phyloP scores from a whole-genome alignment of 192 early-diverging fungal genomes.

The Coemansia sp. region DNA sequence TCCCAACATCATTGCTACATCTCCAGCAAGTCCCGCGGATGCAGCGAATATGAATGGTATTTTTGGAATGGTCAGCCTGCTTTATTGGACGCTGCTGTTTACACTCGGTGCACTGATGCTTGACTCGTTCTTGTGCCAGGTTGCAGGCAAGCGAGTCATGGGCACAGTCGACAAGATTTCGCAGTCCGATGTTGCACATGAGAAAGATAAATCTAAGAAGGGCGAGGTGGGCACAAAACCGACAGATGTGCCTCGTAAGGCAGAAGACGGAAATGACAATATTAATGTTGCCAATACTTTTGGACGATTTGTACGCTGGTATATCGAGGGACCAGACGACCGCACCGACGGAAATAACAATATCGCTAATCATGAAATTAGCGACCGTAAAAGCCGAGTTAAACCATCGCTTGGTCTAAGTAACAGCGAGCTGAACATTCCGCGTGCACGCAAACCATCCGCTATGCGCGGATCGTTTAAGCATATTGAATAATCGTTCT shows the following conservation, averaged over 20 bases:
- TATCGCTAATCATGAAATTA: no score
- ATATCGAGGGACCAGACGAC: conserved; percentile 33
- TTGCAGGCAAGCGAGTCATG: conserved; percentile 53
- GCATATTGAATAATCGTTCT: conserved; percentile 11
- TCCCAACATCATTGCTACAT: neutral
- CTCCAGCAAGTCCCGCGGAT: neutral
- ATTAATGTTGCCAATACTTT: conserved; percentile 19
- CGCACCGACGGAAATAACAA: neutral
- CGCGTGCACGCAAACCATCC: conserved; percentile 21
- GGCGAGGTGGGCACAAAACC: neutral
- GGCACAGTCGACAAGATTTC: conserved; percentile 45
- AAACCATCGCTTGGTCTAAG: neutral
- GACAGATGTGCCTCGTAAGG: neutral
- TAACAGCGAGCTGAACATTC: neutral
- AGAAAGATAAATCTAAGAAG: no score
- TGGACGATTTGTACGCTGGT: conserved; percentile 48
- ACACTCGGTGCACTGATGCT: conserved; percentile 52
- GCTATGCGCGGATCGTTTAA: conserved; percentile 33
- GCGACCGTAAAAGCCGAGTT: no score
- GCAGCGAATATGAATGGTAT: conserved; percentile 15
- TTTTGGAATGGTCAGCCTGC: conserved; percentile 32
- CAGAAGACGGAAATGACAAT: neutral
- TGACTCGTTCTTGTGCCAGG: conserved; percentile 52
- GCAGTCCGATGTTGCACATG: conserved; percentile 4
- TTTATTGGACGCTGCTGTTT: conserved; percentile 54